These are phyloP conservation scores for Mimosa pudica DNA, from an alignment of 306 rosid genomes.

Conservation along the genomic window DNA sequence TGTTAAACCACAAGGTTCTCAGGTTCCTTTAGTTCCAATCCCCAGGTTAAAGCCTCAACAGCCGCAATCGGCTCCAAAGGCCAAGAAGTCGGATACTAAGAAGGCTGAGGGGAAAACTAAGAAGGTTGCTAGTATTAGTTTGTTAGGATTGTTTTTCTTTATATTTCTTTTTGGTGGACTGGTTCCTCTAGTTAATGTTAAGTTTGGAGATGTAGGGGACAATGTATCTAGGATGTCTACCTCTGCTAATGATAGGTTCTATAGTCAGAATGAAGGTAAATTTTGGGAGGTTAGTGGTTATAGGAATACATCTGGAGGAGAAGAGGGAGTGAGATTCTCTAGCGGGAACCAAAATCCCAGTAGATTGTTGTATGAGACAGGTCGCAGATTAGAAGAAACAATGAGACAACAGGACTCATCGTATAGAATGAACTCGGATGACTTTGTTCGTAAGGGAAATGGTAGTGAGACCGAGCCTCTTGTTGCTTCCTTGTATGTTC, in stretches of 20 bases:
- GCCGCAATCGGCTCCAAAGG: constrained; percentile 52
- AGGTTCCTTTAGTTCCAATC: constrained; percentile 90
- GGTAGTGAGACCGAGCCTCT: constrained; percentile 76
- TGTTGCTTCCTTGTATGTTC: constrained; percentile 68
- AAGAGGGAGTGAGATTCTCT: constrained; percentile 39
- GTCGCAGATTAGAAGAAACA: constrained; percentile 38
- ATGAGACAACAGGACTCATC: constrained; percentile 34
- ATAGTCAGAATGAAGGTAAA: constrained; percentile 52
- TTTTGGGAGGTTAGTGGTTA: constrained; percentile 51
- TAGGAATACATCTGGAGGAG: constrained; percentile 59
- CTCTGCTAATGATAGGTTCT: constrained; percentile 41
- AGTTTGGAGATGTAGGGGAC: constrained; percentile 54
- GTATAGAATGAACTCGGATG: constrained; percentile 32
- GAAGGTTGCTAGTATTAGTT: constrained; percentile 95
- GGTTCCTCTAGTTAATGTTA: constrained; percentile 64
- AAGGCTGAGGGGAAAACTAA: constrained; percentile 73
- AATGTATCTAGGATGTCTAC: constrained; percentile 47
- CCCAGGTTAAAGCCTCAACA: constrained; percentile 83
- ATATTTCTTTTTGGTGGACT: constrained; percentile 82
- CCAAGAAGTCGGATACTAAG: constrained; percentile 60
- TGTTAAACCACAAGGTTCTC: constrained; percentile 85
- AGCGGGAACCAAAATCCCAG: constrained; percentile 39
- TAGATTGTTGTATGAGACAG: constrained; percentile 43
- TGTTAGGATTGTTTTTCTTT: constrained; percentile 80
- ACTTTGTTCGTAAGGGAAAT: constrained; percentile 50